phyloP scores from a whole-genome alignment of 257 asterid species.

The Plantago ovata region DNA sequence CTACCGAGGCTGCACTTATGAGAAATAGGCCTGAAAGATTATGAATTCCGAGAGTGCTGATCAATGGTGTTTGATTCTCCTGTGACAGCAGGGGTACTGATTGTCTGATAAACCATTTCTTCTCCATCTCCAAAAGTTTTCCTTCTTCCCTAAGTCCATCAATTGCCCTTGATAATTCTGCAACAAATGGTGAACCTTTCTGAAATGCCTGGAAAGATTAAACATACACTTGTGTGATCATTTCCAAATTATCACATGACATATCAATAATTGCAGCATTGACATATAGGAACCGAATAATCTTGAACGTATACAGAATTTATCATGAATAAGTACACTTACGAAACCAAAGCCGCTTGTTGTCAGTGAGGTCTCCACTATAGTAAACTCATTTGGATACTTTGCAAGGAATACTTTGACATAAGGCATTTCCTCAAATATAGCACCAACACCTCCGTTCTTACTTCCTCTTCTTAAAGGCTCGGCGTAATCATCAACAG shows the following conservation, averaged over 20 bases:
- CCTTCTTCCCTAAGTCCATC: conserved; percentile 25
- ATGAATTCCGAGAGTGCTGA: conserved; percentile 4
- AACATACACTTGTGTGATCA: too few relatives aligned
- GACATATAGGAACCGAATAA: too few relatives aligned
- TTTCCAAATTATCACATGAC: too few relatives aligned
- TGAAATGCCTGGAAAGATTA: conserved; percentile 24
- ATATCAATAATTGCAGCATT: too few relatives aligned
- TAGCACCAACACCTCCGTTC: conserved; percentile 34
- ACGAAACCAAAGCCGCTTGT: conserved; percentile 40
- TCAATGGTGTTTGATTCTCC: not conserved
- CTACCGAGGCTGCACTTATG: conserved; percentile 12
- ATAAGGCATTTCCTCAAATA: conserved; percentile 38
- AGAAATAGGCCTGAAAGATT: conserved; percentile 26
- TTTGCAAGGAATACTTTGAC: conserved; percentile 26
- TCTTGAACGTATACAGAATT: too few relatives aligned
- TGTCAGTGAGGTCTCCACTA: conserved; percentile 26
- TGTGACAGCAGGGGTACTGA: not conserved
- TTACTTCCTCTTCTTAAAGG: conserved; percentile 26
- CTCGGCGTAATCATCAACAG: conserved; percentile 20
- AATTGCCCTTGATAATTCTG: conserved; percentile 28
- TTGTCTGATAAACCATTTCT: conserved; percentile 20
- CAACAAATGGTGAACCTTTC: conserved; percentile 29
- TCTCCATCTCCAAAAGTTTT: conserved; percentile 24
- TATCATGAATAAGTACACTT: conserved; percentile 1
- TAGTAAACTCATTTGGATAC: conserved; percentile 26